Conservation (phyloP, 2,329 filamentous ascomycete species). For the Aspergillus glaucus region DNA sequence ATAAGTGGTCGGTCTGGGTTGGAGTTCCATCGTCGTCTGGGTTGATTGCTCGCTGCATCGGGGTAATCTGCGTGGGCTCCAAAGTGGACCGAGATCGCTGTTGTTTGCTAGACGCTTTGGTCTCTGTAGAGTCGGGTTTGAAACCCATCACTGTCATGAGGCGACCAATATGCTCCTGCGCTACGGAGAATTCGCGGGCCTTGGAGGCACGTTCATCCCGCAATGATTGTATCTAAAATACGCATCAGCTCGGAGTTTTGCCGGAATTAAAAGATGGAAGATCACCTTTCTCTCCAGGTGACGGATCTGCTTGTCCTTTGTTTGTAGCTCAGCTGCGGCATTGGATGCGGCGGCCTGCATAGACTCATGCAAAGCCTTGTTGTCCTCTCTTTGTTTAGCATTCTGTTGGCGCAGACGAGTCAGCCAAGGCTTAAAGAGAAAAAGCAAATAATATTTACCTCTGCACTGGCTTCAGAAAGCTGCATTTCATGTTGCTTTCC, state of each 20-base stretch:
- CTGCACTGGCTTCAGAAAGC: slow-evolving; percentile 10
- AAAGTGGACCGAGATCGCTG: slow-evolving; percentile 10
- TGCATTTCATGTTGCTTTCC: slow-evolving; percentile 16
- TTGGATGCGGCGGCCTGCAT: slow-evolving; percentile 20
- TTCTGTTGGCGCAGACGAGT: slow-evolving; percentile 9
- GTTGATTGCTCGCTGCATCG: slow-evolving; percentile 10
- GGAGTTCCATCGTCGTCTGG: slow-evolving; percentile 14
- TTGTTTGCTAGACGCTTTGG: slow-evolving; percentile 11
- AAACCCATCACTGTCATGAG: slow-evolving; percentile 36
- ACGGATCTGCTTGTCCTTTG: slow-evolving; percentile 25
- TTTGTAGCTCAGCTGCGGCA: slow-evolving; percentile 22
- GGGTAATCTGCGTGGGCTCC: slow-evolving; percentile 5
- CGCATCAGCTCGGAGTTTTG: background rate
- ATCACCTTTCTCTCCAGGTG: slow-evolving; percentile 29
- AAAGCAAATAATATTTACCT: slow-evolving; percentile 15
- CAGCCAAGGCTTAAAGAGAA: background rate
- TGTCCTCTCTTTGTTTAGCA: slow-evolving; percentile 19
- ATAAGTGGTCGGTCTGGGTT: slow-evolving; percentile 4
- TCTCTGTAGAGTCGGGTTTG: slow-evolving; percentile 14
- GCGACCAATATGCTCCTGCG: slow-evolving; percentile 33
- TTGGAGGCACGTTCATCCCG: slow-evolving; percentile 31
- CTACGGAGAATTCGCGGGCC: slow-evolving; percentile 34
- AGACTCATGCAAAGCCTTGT: slow-evolving; percentile 15
- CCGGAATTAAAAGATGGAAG: background rate
- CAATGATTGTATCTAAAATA: slow-evolving; percentile 26